phyloP scores from a whole-genome alignment of 148 eudicot species.

The Chenopodium formosanum region DNA sequence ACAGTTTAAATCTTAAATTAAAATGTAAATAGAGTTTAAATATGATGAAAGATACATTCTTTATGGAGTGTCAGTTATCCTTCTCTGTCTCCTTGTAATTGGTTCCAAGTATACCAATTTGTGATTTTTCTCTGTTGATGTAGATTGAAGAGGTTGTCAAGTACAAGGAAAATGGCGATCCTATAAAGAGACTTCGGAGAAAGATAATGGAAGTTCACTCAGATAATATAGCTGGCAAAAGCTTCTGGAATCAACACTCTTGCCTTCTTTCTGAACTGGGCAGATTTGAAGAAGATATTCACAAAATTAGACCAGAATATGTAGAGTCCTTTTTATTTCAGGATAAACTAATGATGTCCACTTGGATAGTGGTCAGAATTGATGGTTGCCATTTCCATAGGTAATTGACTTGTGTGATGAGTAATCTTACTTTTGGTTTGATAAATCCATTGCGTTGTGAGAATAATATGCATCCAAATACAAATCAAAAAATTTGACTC shows the following conservation, averaged over 20 bases:
- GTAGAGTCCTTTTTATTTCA: constrained; percentile 59
- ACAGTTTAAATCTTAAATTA: too few relatives aligned
- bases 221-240: constrained; percentile 58
- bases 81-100: constrained; percentile 7
- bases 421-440: not conserved
- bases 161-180: constrained; percentile 49
- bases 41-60: not conserved
- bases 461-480: not conserved
- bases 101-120: not conserved
- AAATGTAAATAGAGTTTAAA: too few relatives aligned
- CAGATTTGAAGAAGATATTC: constrained; percentile 45
- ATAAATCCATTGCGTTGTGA: not conserved
- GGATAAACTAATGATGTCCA: constrained; percentile 56
- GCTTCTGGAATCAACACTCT: constrained; percentile 69
- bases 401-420: constrained; percentile 32
- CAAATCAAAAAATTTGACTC: not conserved
- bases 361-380: constrained; percentile 88
- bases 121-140: not conserved
- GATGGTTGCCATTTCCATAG: constrained; percentile 94
- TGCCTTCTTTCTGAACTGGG: constrained; percentile 64
- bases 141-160: constrained; percentile 71
- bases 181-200: constrained; percentile 59
- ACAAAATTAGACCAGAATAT: constrained; percentile 60
- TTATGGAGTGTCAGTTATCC: not conserved
- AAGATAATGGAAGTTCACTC: constrained; percentile 51